Evolutionary conservation across 2,329 filamentous ascomycete genomes (phyloP), one percentile per base, ranked within the genome.

Genomic region (Ramularia endophylla): DNA sequence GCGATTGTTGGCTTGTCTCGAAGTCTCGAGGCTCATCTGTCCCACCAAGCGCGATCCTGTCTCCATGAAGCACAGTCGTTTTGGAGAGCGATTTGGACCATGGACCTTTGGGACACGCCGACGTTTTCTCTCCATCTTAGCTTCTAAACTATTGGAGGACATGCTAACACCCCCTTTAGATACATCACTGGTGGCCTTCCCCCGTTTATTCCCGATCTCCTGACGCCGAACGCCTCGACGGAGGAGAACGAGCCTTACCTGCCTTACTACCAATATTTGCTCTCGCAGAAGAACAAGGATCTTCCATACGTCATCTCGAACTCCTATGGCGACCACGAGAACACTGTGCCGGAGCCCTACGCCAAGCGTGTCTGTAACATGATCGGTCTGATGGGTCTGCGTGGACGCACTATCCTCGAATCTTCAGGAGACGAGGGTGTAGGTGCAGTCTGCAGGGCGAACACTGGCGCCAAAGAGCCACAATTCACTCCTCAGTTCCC

Each of bases 171-270:
- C n/a, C n/a, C n/a, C 16, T 16, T 11, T 13, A 32, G 30, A 18
- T 43, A 46, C 36, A 36, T 37, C 20, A 37, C 32, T 13, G 27
- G 40, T 17, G 40, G 28, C 5, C 29, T 33, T 27, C 12, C 35
- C 72, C 72, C 71, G 1, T 73, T 73, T 51, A 59, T 68, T 6
- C 69, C 75, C 0, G 70, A 77, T 31, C 53, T 67, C 5, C 19
- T 41, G 3, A 5, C 15, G 9, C 49, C 47, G 8, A 68, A 52
- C 55, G 61, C 62, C 40, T 55, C 68, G 27, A 61, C 41, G 19
- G 72, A 78, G 57, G 67, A 65, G 49, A 85, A 85, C 57, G 82
- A 86, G 64, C 80, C 80, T 0, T 85, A 83, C 59, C 66, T 83
- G 1, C 69, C 70, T 8, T 83, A 74, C 65, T 67, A 81, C 11